Evolutionary conservation across 2,329 filamentous ascomycete species (phyloP), one percentile per base, ranked within the genome.

Genomic region (Alternaria sp.): DNA sequence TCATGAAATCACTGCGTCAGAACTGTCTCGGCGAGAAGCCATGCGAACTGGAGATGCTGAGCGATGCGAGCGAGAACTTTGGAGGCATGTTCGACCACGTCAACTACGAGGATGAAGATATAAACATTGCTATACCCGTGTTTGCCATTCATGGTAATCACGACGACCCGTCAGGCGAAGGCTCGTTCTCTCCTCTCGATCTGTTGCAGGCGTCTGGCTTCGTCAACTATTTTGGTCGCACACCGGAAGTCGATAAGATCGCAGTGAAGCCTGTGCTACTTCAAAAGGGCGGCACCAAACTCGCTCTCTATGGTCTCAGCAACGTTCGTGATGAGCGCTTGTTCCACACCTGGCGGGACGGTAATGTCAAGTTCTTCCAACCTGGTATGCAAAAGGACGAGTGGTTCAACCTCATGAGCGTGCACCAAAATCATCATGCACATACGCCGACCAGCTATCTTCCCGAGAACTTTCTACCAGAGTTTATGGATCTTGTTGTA

Each of bases 121-220:
- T 99, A 79, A 99, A 99, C 73, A 89, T 99, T 62, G 92, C 94
- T 1, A 97, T 98, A 57, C 95, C 95, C 0, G 93, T 99, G 28
- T 99, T 99, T 76, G 97, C 94, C 0, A 99, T 99, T 41, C 96
- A 99, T 72, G 95, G 95, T 46, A 99, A 99, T 74, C 95, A 99
- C 76, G 95, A 99, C 74, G 95, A 99, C 75, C 95, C 95, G 0
- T 96, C 94, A n/a, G 95, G 95, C 10, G 94, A 97, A 72, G 95
- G 94, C 11, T 92, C 97, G 76, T 90, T 91, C 66, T 96, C 95
- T 65, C 94, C 94, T 0, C 85, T 99, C 11, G 95, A 99, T 77
- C 81, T 99, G 16, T 85, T 99, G 4, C 93, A 98, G 77, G 90
- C 95, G 1, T 93, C 94, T 0, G 95, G 95, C 0, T 82, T 99